Conservation (phyloP, 306 rosid genomes). For the Rosa persica region DNA sequence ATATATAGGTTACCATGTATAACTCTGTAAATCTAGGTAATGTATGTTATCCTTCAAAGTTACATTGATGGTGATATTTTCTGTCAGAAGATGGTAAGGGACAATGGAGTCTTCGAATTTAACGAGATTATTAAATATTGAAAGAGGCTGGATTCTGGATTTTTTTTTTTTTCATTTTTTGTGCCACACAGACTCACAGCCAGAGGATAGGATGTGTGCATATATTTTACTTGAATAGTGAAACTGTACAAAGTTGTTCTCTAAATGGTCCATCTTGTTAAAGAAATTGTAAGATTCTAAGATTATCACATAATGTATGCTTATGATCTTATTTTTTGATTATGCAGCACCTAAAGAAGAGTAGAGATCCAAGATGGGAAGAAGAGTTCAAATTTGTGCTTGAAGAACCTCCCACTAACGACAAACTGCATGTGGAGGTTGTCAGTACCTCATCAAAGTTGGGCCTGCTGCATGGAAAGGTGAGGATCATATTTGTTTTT, state of each 20-base stretch:
- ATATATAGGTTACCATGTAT: neutral
- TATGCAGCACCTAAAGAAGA: slow-evolving; percentile 62
- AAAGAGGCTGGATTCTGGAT: neutral
- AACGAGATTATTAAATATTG: neutral
- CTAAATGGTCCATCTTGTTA: neutral
- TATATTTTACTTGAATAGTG: neutral
- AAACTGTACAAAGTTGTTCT: no score
- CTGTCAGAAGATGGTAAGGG: neutral
- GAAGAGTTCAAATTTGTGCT: slow-evolving; percentile 70
- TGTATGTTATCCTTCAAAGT: neutral
- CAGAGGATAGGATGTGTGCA: neutral
- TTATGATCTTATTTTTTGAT: slow-evolving; percentile 15
- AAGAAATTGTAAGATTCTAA: neutral
- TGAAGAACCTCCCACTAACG: slow-evolving; percentile 76
- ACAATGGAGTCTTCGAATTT: neutral
- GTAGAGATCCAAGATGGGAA: slow-evolving; percentile 91
- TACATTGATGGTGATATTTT: neutral
- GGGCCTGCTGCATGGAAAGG: slow-evolving; percentile 74
- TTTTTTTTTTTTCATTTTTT: neutral
- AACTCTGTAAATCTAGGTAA: neutral
- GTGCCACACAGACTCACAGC: neutral
- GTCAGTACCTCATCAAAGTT: slow-evolving; percentile 76
- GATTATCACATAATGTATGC: neutral
- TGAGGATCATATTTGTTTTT: slow-evolving; percentile 16
- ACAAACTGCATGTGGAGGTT: slow-evolving; percentile 74